A percentile compares a stretch with the other conserved stretches of the same genome.
Conservation (phyloP, 768 basidiomycete species). For the Hemileccinum impolitum region DNA sequence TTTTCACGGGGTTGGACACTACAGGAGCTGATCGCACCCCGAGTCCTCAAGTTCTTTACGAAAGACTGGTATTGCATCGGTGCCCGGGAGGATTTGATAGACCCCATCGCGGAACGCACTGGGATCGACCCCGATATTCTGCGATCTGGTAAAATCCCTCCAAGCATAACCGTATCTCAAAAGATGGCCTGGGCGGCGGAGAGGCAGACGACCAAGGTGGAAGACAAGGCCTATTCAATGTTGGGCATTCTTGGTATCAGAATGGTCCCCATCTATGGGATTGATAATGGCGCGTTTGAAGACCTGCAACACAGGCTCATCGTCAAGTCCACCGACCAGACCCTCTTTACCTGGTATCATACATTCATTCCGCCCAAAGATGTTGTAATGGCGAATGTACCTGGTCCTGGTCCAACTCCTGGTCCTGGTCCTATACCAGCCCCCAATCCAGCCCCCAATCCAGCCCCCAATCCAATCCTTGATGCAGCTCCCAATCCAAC, state of each 20-base stretch:
- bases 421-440: neutral
- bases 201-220: conserved; percentile 22
- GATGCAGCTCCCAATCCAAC: neutral
- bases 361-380: conserved; percentile 6
- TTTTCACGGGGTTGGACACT: conserved; percentile 32
- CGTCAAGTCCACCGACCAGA: conserved; percentile 20
- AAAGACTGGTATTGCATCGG: conserved; percentile 24
- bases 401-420: neutral
- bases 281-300: conserved; percentile 22
- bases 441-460: neutral
- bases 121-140: conserved; percentile 19
- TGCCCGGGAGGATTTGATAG: conserved; percentile 11
- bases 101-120: conserved; percentile 12
- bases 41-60: conserved; percentile 23
- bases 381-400: conserved; percentile 6
- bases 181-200: conserved; percentile 27
- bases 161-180: conserved; percentile 19
- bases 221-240: conserved; percentile 32
- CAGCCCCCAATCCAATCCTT: neutral
- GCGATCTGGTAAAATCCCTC: conserved; percentile 2
- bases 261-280: conserved; percentile 26
- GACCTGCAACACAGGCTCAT: conserved; percentile 24
- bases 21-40: conserved; percentile 31
- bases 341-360: conserved; percentile 27
- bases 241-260: conserved; percentile 24